Evolutionary conservation across 768 basidiomycete species (phyloP).

Genomic region (Calocybe indica): DNA sequence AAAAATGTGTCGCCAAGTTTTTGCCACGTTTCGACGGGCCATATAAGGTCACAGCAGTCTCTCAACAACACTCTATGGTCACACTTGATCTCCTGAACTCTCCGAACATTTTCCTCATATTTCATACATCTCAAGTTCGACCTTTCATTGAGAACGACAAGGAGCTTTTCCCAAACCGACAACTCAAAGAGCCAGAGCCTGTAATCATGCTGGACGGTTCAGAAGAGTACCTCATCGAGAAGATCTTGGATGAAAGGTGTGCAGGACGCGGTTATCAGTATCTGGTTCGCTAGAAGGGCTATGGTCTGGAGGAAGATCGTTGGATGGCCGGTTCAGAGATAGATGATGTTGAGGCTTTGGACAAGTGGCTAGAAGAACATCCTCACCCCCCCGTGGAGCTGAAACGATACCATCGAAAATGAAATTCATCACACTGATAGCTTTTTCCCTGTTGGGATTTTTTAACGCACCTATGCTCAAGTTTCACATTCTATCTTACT

Average conservation of each 20-base stretch:
- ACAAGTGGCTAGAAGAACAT: too few relatives aligned
- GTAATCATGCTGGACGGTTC: neutral
- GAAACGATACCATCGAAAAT: too few relatives aligned
- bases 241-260: neutral
- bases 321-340: too few relatives aligned
- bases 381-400: too few relatives aligned
- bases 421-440: too few relatives aligned
- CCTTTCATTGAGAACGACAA: constrained; percentile 22
- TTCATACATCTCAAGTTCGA: constrained; percentile 25
- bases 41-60: neutral
- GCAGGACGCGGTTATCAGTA: neutral
- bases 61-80: neutral
- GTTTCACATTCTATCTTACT: too few relatives aligned
- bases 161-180: constrained; percentile 18
- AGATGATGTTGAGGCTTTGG: too few relatives aligned
- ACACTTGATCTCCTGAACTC: constrained; percentile 10
- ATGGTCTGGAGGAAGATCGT: too few relatives aligned
- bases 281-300: neutral
- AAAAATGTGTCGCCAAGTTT: too few relatives aligned
- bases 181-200: neutral
- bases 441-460: too few relatives aligned
- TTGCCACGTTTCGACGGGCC: too few relatives aligned
- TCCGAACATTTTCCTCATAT: constrained; percentile 16
- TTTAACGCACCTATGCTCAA: too few relatives aligned
- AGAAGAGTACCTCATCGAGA: constrained; percentile 3